Evolutionary conservation across 2,329 filamentous ascomycete species (phyloP).

Genomic region (Zymoseptoria ardabiliae): DNA sequence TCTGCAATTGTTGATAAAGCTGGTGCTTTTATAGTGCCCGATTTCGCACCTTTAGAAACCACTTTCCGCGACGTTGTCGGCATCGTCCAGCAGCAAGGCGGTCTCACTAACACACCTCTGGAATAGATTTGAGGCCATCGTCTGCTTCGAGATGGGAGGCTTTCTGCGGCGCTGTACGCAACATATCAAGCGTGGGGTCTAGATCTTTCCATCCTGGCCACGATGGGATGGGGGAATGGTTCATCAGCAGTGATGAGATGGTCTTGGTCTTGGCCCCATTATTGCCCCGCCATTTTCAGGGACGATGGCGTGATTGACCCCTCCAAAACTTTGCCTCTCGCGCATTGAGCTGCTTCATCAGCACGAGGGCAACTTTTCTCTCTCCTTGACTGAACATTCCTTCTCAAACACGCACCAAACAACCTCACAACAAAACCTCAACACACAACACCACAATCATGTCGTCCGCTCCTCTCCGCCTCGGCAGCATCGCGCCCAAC

Average conservation of each 20-base stretch:
- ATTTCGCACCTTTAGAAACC: too few species aligned
- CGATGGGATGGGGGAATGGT: too few species aligned
- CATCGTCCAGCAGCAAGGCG: too few species aligned
- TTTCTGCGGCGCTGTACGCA: too few species aligned
- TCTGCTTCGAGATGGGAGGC: too few species aligned
- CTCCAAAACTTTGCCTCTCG: background rate
- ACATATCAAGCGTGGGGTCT: background rate
- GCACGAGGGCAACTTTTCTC: background rate
- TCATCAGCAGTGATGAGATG: too few species aligned
- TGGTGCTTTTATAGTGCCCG: too few species aligned
- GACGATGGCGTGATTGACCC: background rate
- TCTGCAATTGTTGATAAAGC: too few species aligned
- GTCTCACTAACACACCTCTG: too few species aligned
- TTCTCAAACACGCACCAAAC: background rate
- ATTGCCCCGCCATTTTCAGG: background rate
- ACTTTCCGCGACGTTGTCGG: too few species aligned
- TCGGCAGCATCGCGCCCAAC: conserved; percentile 60
- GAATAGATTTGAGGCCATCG: too few species aligned
- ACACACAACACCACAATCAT: background rate
- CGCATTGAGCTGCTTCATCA: background rate
- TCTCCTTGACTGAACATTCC: background rate
- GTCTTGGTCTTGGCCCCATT: background rate
- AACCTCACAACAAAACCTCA: background rate
- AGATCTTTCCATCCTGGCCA: background rate
- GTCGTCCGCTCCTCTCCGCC: conserved; percentile 46